Base-by-base conservation (phyloP, 2,329 filamentous ascomycete species). In the Dactylellina drechsleri region DNA sequence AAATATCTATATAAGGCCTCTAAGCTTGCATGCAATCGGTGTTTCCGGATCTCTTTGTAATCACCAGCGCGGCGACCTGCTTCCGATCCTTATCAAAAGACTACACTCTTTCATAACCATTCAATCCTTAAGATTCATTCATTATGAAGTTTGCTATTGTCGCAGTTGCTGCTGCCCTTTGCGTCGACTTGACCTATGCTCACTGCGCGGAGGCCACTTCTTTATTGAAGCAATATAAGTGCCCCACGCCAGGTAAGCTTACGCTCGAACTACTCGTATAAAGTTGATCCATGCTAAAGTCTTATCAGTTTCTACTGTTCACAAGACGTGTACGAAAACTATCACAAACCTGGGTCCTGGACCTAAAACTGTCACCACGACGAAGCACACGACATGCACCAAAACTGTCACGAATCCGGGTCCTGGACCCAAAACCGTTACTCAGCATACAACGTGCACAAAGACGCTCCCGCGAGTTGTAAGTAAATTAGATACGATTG, bases 111-210 rank as follows among this genome's bases (percentile, higher is more conserved):
- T 36, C 49, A 13, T n/a, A n/a, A 31, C 31, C n/a, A n/a, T 40
- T 26, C 53, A 10, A 2, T 57, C 53, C 53, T 57, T 57, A 40
- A 57, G 15, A 57, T 57, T 18, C 56, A 45, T 45, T 59, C 56
- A 16, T 59, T 57, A 70, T 70, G 66, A 70, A 70, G 66, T 5
- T 70, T 31, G 31, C 58, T 43, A 41, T 31, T 43, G 23, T 53
- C 2, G n/a, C 59, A 1, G 43, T 53, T 28, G 40, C 31, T 31
- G 50, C 41, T 26, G 66, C 66, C 18, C 54, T 70, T 45, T 43
- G 65, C 49, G 65, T 54, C 36, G 65, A 68, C 15, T 28, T 68
- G 56, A 41, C 54, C 31, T 52, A 40, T 5, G 65, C 65, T 40
- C 56, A 68, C 13, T 68, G 65, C 40, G 43, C 26, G 12, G 56